Percentiles rank a stretch among this genome's conserved stretches.
Conservation (phyloP, 2,329 filamentous ascomycete genomes). For the Pseudogymnoascus sp. region DNA sequence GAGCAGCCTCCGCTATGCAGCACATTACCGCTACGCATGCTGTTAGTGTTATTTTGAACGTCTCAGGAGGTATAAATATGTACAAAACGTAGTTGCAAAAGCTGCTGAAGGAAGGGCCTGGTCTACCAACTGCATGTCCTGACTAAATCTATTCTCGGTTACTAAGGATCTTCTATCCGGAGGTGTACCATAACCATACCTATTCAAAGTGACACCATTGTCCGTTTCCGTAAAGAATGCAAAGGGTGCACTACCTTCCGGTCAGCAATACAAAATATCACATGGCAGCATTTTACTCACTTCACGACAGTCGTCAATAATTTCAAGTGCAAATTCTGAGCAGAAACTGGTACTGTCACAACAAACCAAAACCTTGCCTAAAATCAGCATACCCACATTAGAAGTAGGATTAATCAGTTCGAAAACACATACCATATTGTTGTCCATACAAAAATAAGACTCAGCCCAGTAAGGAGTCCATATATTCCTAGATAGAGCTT, state of each 20-base stretch:
- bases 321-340: conserved; percentile 8
- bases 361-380: conserved; percentile 2
- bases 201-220: conserved; percentile 10
- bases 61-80: neutral
- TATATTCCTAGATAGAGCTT: neutral
- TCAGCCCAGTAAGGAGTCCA: neutral
- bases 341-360: neutral
- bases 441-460: neutral
- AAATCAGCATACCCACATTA: neutral
- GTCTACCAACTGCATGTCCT: conserved; percentile 16
- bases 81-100: neutral
- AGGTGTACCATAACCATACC: neutral
- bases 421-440: neutral
- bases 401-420: neutral
- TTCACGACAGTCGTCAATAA: conserved; percentile 9
- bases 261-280: neutral
- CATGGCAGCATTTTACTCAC: neutral
- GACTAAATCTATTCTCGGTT: conserved; percentile 12
- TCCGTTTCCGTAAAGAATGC: conserved; percentile 12
- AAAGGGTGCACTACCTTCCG: conserved; percentile 6
- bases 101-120: conserved; percentile 2
- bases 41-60: neutral
- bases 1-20: conserved; percentile 4
- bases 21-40: neutral
- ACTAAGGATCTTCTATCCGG: neutral